Percentiles rank a stretch among this genome's conserved stretches.
Evolutionary conservation across 768 basidiomycete genomes (phyloP).

Genomic region (Boletales sp.): DNA sequence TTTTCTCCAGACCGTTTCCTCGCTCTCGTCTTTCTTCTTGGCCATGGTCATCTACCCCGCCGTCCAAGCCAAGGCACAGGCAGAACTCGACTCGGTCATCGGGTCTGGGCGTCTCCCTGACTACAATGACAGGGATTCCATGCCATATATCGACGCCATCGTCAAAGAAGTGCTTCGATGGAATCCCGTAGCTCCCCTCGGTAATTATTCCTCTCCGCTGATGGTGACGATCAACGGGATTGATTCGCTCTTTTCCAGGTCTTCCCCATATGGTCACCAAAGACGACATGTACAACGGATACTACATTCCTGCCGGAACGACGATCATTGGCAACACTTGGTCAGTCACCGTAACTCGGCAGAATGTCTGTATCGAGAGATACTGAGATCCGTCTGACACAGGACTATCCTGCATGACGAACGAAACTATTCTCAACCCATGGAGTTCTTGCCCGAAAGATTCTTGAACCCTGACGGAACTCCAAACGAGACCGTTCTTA

Average conservation of each 20-base stretch:
- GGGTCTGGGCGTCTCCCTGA: constrained; percentile 29
- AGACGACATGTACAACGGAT: constrained; percentile 29
- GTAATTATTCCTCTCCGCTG: constrained; percentile 19
- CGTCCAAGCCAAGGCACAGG: constrained; percentile 28
- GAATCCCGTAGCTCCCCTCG: constrained; percentile 33
- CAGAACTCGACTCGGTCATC: constrained; percentile 25
- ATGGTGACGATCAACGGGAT: constrained; percentile 9
- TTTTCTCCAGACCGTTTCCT: constrained; percentile 25
- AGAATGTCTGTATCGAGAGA: not conserved
- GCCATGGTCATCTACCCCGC: constrained; percentile 28
- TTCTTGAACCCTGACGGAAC: constrained; percentile 38
- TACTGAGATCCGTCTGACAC: constrained; percentile 4
- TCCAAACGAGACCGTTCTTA: constrained; percentile 27
- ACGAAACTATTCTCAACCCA: constrained; percentile 31
- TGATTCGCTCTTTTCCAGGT: constrained; percentile 15
- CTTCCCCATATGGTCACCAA: constrained; percentile 33
- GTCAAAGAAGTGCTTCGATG: constrained; percentile 32
- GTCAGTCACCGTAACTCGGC: constrained; percentile 23
- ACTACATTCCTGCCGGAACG: constrained; percentile 36
- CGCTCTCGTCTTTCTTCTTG: constrained; percentile 29
- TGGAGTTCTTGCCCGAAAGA: constrained; percentile 36
- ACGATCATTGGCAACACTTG: constrained; percentile 60
- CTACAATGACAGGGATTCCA: constrained; percentile 26
- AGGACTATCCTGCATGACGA: constrained; percentile 41
- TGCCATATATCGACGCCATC: constrained; percentile 27